Evolutionary conservation across 75 land plant species (phyloP).

Genomic region (Pinus tabuliformis): DNA sequence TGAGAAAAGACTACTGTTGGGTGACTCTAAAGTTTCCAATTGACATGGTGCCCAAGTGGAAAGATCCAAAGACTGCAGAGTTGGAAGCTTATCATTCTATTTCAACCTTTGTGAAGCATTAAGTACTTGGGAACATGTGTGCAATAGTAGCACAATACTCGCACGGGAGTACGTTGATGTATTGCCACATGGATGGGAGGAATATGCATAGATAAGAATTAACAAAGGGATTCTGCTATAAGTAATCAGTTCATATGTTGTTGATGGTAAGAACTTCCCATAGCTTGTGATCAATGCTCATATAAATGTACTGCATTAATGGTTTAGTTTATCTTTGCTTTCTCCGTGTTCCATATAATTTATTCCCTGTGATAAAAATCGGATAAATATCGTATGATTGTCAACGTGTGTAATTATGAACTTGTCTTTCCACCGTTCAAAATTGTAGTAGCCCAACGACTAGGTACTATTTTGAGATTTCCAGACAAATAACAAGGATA

Average conservation of each 20-base stretch:
- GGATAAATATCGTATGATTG: neutral
- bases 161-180: conserved; percentile 86
- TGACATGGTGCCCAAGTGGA: conserved; percentile 79
- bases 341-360: neutral
- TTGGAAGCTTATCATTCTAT: conserved; percentile 65
- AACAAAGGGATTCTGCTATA: conserved; percentile 80
- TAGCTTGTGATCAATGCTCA: neutral
- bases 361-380: neutral
- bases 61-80: conserved; percentile 83
- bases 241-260: conserved; percentile 17
- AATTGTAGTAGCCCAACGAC: neutral
- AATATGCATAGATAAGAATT: conserved; percentile 94
- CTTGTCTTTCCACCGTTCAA: neutral
- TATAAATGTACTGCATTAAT: neutral
- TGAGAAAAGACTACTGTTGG: conserved; percentile 50
- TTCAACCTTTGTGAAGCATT: conserved; percentile 87
- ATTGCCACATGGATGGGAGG: conserved; percentile 91
- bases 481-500: neutral
- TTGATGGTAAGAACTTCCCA: neutral
- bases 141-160: conserved; percentile 86
- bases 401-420: neutral
- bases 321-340: neutral
- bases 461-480: neutral
- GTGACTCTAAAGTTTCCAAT: conserved; percentile 52
- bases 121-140: conserved; percentile 87